Evolutionary conservation across 805 yeast genomes (phyloP), one percentile per base, ranked within the genome.

Genomic region (Pichia kluyveri): DNA sequence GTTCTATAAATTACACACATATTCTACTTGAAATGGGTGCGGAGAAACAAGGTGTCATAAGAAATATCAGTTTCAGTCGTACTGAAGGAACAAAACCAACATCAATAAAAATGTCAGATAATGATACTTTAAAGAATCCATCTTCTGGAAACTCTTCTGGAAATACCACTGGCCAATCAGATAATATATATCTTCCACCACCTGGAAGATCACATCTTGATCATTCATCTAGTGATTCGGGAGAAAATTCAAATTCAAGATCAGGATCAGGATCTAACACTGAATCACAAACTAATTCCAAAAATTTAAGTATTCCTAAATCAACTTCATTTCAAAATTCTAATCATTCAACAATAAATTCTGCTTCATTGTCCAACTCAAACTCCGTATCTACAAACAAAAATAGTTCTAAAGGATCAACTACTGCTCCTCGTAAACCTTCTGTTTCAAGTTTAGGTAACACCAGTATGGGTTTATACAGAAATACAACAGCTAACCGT

Each of bases 401-500:
- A 11, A 27, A 11, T 9, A 26, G n/a, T 40, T 27, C 41, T 19
- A 26, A 39, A 23, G 32, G 32, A 34, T 34, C 37, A 14, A 8
- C 2, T 15, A 34, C 37, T 10, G 17, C 37, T 14, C 12, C 34
- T 10, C 19, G 48, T 26, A 45, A 45, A 34, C 14, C 45, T 7
- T 45, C 44, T 1, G 17, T 30, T 18, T 8, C 44, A 27, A 36
- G 41, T 38, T 15, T 14, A 11, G 27, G 32, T 31, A 46, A 18
- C 30, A 5, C n/a, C 14, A 28, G 36, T 15, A 14, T 18, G 11
- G 14, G 19, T 5, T 18, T 37, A 3, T 17, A 27, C 17, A 27
- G 27, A 28, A 38, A 18, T 19, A 43, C 38, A 19, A 8, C 37
- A 5, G 62, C 58, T 11, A 59, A 59, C 32, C 49, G 71, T 47